A percentile compares a stretch with the other conserved stretches of the same genome.
Conservation (phyloP, 1,284 basidiomycete genomes). For the Bondarzewia mesenterica region DNA sequence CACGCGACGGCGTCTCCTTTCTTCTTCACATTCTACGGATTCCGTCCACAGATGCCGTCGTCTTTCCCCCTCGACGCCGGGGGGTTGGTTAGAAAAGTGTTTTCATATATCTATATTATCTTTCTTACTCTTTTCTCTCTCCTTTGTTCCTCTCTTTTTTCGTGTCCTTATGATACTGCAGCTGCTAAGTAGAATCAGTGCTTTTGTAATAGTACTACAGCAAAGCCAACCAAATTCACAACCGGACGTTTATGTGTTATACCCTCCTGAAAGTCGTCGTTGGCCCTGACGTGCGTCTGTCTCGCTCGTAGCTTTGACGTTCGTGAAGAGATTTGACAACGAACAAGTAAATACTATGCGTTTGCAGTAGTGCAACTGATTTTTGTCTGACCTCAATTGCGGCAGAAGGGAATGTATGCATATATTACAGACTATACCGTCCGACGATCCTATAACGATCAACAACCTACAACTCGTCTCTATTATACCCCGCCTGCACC, state of each 20-base stretch:
- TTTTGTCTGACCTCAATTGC: too few relatives aligned
- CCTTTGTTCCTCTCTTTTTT: neutral
- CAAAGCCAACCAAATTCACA: neutral
- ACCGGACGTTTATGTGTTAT: neutral
- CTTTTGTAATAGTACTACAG: constrained; percentile 8
- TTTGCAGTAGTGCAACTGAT: too few relatives aligned
- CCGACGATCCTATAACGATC: constrained; percentile 1
- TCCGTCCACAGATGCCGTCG: neutral
- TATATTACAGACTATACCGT: neutral
- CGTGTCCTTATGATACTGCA: neutral
- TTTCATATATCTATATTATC: neutral
- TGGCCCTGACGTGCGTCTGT: neutral
- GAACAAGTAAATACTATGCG: too few relatives aligned
- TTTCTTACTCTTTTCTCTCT: constrained; percentile 3
- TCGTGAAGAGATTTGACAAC: neutral
- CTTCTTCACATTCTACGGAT: neutral
- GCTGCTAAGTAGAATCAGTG: constrained; percentile 7
- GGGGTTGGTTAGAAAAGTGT: neutral
- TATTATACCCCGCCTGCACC: constrained; percentile 17
- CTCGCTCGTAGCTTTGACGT: neutral
- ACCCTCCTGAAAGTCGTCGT: too few relatives aligned
- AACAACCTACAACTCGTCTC: constrained; percentile 33
- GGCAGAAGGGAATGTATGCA: constrained; percentile 17
- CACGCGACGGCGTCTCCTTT: neutral
- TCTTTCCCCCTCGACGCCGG: neutral